Conservation (phyloP, 1,284 basidiomycete species). For the Ganoderma resinaceum region DNA sequence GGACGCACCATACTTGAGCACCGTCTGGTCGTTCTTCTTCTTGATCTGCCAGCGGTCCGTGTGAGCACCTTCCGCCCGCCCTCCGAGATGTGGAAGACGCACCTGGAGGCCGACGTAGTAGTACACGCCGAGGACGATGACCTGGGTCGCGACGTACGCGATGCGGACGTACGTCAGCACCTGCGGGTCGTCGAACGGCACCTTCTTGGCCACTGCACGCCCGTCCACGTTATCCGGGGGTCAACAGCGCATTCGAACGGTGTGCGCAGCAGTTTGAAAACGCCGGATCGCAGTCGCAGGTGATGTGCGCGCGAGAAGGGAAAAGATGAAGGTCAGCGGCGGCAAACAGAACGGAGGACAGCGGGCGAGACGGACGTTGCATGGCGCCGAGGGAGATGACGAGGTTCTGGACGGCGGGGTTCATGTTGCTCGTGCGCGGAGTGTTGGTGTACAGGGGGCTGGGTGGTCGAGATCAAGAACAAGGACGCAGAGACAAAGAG, state of each 20-base stretch:
- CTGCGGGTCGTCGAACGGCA: slow-evolving; percentile 91
- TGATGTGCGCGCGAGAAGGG: neutral
- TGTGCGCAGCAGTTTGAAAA: neutral
- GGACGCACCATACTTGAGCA: slow-evolving; percentile 88
- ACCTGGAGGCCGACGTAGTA: slow-evolving; percentile 79
- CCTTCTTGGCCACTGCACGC: slow-evolving; percentile 82
- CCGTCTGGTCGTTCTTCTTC: slow-evolving; percentile 93
- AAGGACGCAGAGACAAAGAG: neutral
- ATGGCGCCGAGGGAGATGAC: slow-evolving; percentile 90
- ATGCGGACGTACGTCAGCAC: slow-evolving; percentile 85
- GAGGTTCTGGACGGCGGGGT: slow-evolving; percentile 66
- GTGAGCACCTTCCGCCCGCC: neutral
- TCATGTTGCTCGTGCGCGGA: slow-evolving; percentile 38
- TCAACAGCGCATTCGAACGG: neutral
- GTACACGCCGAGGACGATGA: slow-evolving; percentile 74
- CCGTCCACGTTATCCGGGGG: neutral
- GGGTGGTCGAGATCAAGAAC: neutral
- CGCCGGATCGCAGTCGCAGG: neutral
- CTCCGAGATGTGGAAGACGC: slow-evolving; percentile 25
- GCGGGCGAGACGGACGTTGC: slow-evolving; percentile 60
- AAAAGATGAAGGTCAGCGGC: neutral
- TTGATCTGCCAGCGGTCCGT: slow-evolving; percentile 68
- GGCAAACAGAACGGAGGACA: neutral
- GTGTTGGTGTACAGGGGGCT: slow-evolving; percentile 2
- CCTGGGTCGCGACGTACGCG: slow-evolving; percentile 82